A percentile compares a stretch with the other conserved stretches of the same genome.
Conservation (phyloP, 495 filamentous ascomycete species). For the Penicillium simplicissimum region DNA sequence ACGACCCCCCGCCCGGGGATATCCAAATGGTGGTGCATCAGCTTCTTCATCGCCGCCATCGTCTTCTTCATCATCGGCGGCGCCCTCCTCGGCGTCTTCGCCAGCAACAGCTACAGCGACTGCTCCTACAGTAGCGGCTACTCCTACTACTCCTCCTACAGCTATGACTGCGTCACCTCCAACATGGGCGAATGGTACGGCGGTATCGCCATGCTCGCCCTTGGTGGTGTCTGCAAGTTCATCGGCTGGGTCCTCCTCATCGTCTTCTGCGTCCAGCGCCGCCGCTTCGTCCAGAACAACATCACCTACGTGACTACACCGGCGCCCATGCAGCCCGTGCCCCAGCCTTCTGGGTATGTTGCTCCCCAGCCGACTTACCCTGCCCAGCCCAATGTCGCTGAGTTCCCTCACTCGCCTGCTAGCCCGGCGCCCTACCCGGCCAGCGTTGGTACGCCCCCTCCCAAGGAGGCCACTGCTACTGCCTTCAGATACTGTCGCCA, state of each 20-base stretch:
- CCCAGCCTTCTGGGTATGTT: conserved; percentile 15
- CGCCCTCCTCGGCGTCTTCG: conserved; percentile 22
- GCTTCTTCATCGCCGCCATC: conserved; percentile 25
- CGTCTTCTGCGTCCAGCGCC: conserved; percentile 25
- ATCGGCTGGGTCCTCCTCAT: conserved; percentile 25
- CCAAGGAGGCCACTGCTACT: conserved; percentile 19
- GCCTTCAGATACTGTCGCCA: conserved; percentile 19
- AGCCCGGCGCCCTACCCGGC: conserved; percentile 10
- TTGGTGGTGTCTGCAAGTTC: conserved; percentile 24
- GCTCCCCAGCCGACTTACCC: conserved; percentile 19
- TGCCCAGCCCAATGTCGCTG: conserved; percentile 6
- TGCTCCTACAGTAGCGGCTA: conserved; percentile 1
- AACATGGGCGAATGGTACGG: conserved; percentile 21
- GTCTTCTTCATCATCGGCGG: conserved; percentile 27
- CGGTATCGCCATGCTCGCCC: conserved; percentile 17
- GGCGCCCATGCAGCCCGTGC: conserved; percentile 4
- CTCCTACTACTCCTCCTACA: conserved; percentile 11
- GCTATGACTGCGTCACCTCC: conserved; percentile 1
- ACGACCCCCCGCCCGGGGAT: not conserved
- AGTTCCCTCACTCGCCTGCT: conserved; percentile 16
- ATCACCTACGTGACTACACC: conserved; percentile 17
- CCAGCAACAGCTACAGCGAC: conserved; percentile 5
- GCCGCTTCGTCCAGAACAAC: conserved; percentile 11
- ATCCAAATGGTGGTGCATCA: conserved; percentile 26
- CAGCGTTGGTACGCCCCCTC: conserved; percentile 13